Evolutionary conservation across 371 early-diverging fungal genomes (phyloP), one percentile per base, ranked within the genome.

Genomic region (Mucor lusitanicus): DNA sequence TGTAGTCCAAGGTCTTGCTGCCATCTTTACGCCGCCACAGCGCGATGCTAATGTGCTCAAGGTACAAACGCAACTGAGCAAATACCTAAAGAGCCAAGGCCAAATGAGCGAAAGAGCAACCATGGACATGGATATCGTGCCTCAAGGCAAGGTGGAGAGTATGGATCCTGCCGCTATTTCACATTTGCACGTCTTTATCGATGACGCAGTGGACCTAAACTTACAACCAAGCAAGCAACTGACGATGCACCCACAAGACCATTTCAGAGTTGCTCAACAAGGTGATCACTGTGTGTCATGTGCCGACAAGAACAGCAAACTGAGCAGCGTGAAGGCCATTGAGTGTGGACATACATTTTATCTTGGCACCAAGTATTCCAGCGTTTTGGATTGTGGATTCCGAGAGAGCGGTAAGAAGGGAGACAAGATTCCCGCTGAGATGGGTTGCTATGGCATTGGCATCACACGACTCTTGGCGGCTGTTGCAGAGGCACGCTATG

Each of bases 391-490:
- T 17, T 93, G 95, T 15, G 77, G 69, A 0, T 88, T 87, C 68
- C 62, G 65, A 32, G 76, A 82, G 0, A 68, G 65, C 3, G 67
- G 74, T 53, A 54, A 65, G 7, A 64, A 63, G 23, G 59, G 70
- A 27, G 64, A 71, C 1, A 74, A 68, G 28, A 65, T 74, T 3
- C 87, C 88, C 25, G 88, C 91, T 37, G 88, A 92, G 66, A 97
- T 96, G 97, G 97, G 97, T 11, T 97, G 96, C 76, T 97, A 88
- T 65, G 97, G 96, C 17, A 87, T 97, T 33, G 97, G 97, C 27
- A 81, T 96, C 13, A 87, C 92, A 6, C 85, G 97, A 6, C 63
- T 94, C 21, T 69, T 95, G 13, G 92, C 93, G 7, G 91, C 95
- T 7, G 85, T 92, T 8, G 87, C 91, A 19, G 95, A 95, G 64